Evolutionary conservation across 352 stramenopile species (phyloP).

Genomic region (Globisporangium cederbergense): DNA sequence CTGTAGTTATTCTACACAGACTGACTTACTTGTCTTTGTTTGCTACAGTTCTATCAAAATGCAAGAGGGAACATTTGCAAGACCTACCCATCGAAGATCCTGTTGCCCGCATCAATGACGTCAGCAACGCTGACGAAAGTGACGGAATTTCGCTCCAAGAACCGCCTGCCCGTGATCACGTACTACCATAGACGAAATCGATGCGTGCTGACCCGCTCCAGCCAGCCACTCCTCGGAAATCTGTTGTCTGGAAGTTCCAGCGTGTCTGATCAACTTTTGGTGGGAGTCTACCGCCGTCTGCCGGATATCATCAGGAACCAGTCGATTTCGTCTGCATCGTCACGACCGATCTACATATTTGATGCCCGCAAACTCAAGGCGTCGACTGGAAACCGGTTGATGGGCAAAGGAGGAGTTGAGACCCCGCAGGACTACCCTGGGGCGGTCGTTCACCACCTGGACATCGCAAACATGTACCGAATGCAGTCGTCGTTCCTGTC

Average conservation of each 20-base stretch:
- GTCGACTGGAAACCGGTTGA: constrained; percentile 86
- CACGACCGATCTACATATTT: constrained; percentile 86
- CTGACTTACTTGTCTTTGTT: not conserved
- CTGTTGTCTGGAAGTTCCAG: constrained; percentile 68
- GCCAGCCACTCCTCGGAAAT: constrained; percentile 76
- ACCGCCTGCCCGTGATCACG: constrained; percentile 82
- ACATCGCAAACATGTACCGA: constrained; percentile 93
- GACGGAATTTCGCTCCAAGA: constrained; percentile 82
- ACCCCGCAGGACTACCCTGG: constrained; percentile 77
- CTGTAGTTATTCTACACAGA: constrained; percentile 5
- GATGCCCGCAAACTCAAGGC: constrained; percentile 88
- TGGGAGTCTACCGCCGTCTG: constrained; percentile 72
- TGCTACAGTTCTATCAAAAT: constrained; percentile 71
- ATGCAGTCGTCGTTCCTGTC: constrained; percentile 82
- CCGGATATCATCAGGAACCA: constrained; percentile 81
- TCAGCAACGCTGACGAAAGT: constrained; percentile 65
- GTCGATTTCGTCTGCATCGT: constrained; percentile 54
- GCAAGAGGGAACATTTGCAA: constrained; percentile 75
- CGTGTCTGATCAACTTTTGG: constrained; percentile 69
- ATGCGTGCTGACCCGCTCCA: constrained; percentile 79
- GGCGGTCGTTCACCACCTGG: constrained; percentile 77
- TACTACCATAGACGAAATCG: constrained; percentile 78
- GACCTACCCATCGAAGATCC: constrained; percentile 78
- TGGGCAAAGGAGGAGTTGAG: constrained; percentile 91
- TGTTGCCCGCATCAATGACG: constrained; percentile 70